Percentiles rank a stretch among this genome's conserved stretches.
These are phyloP conservation scores for Kodamaea alishanica DNA, from an alignment of 1,139 yeast species.

Conservation along the genomic window DNA sequence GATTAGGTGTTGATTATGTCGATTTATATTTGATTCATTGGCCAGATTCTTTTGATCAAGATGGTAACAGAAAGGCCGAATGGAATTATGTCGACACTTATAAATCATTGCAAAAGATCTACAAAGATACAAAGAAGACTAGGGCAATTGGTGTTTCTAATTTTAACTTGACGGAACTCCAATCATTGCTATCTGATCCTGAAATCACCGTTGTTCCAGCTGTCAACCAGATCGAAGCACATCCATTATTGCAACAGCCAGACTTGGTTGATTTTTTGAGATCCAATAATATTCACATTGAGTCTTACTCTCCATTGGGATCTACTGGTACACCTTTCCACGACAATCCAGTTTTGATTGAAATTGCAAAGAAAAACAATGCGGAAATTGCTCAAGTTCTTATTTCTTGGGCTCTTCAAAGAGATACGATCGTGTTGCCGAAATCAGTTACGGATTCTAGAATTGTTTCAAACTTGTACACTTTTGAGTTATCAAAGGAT, in stretches of 20 bases:
- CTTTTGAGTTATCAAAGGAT: constrained; percentile 14
- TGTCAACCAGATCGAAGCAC: constrained; percentile 67
- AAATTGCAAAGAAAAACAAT: constrained; percentile 16
- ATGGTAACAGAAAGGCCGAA: constrained; percentile 16
- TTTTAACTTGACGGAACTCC: constrained; percentile 49
- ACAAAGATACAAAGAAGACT: constrained; percentile 44
- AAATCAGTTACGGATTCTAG: constrained; percentile 18
- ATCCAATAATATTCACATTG: constrained; percentile 50
- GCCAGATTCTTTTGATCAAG: constrained; percentile 45
- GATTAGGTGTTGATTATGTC: constrained; percentile 41
- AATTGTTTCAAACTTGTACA: constrained; percentile 16
- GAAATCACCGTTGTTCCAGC: constrained; percentile 44
- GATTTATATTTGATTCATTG: constrained; percentile 50
- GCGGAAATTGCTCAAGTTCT: constrained; percentile 13
- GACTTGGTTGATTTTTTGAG: constrained; percentile 57
- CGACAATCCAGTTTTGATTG: constrained; percentile 13
- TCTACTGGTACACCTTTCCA: constrained; percentile 19
- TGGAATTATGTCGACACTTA: constrained; percentile 68
- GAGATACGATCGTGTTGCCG: constrained; percentile 23
- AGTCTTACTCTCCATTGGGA: constrained; percentile 65
- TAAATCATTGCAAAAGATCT: constrained; percentile 61
- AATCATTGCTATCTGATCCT: constrained; percentile 35
- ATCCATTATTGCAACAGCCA: constrained; percentile 64
- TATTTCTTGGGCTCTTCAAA: constrained; percentile 19
- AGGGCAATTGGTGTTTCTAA: constrained; percentile 58